phyloP scores from a whole-genome alignment of 1,284 basidiomycete species.

The Neolentinus lepideus region DNA sequence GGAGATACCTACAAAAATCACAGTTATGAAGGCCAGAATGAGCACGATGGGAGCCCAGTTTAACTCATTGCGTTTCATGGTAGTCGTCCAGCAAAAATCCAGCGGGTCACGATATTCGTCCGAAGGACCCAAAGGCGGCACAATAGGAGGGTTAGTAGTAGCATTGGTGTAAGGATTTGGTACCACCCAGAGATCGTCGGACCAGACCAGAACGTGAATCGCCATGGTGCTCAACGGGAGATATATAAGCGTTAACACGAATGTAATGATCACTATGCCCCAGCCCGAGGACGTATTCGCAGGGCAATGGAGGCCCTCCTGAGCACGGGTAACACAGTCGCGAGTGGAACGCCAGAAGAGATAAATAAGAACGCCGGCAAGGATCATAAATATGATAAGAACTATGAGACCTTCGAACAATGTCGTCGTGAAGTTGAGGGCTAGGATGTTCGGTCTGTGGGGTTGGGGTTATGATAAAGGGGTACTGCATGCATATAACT shows the following conservation, averaged over 20 bases:
- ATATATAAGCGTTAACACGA: slow-evolving; percentile 58
- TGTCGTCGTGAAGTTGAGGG: slow-evolving; percentile 57
- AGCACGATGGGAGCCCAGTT: slow-evolving; percentile 67
- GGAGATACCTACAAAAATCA: slow-evolving; percentile 42
- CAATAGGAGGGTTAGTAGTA: slow-evolving; percentile 39
- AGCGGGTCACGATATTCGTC: slow-evolving; percentile 53
- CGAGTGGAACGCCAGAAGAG: slow-evolving; percentile 45
- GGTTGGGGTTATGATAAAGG: slow-evolving; percentile 7
- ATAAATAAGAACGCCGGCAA: slow-evolving; percentile 47
- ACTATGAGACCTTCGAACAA: slow-evolving; percentile 46
- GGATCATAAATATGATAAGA: slow-evolving; percentile 45
- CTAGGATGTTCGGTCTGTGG: slow-evolving; percentile 59
- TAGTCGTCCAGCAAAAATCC: slow-evolving; percentile 77
- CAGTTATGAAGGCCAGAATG: slow-evolving; percentile 45
- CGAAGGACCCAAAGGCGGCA: slow-evolving; percentile 46
- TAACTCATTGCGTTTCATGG: slow-evolving; percentile 63
- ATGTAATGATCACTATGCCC: slow-evolving; percentile 51
- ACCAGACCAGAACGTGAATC: slow-evolving; percentile 66
- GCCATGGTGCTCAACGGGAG: slow-evolving; percentile 68
- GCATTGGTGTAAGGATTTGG: slow-evolving; percentile 61
- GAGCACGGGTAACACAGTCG: slow-evolving; percentile 38
- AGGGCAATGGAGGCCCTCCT: slow-evolving; percentile 49
- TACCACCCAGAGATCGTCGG: slow-evolving; percentile 66
- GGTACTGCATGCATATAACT: no score
- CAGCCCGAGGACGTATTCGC: slow-evolving; percentile 36